Conservation (phyloP, 208 protist species). For the Leishmania major region DNA sequence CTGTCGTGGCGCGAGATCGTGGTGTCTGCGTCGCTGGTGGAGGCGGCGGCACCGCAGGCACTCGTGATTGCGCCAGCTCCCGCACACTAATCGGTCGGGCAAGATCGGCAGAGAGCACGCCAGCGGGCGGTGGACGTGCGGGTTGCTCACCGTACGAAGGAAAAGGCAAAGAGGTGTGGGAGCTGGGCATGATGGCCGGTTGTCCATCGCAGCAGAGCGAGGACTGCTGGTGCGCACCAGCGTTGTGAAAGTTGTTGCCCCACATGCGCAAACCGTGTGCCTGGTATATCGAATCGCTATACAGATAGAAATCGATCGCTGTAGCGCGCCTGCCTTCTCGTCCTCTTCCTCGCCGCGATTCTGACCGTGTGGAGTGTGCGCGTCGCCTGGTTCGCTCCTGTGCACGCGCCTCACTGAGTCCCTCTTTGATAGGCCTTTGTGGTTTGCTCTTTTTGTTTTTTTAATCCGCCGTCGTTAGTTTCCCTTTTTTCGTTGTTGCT, state of each 20-base stretch:
- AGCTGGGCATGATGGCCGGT: neutral
- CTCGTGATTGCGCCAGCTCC: slow-evolving; percentile 33
- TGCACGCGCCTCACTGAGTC: neutral
- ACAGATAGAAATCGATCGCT: neutral
- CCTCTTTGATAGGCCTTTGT: neutral
- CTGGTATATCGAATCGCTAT: neutral
- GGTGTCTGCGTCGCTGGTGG: neutral
- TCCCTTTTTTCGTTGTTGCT: neutral
- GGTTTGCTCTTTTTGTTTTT: neutral
- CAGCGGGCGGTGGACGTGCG: slow-evolving; percentile 4
- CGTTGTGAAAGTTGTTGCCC: slow-evolving; percentile 4
- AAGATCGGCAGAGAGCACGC: slow-evolving; percentile 34
- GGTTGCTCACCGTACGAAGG: neutral
- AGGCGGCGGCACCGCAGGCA: slow-evolving; percentile 5
- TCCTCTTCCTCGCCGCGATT: neutral
- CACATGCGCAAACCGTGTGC: slow-evolving; percentile 8
- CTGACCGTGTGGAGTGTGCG: neutral
- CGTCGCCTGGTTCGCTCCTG: neutral
- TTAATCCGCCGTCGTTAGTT: neutral
- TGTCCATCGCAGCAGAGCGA: neutral
- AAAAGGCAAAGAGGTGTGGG: neutral
- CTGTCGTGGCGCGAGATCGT: neutral
- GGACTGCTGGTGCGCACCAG: neutral
- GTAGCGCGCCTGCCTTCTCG: neutral
- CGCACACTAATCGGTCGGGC: slow-evolving; percentile 57